phyloP scores from a whole-genome alignment of 257 asterid species.

The Penstemon davidsonii region DNA sequence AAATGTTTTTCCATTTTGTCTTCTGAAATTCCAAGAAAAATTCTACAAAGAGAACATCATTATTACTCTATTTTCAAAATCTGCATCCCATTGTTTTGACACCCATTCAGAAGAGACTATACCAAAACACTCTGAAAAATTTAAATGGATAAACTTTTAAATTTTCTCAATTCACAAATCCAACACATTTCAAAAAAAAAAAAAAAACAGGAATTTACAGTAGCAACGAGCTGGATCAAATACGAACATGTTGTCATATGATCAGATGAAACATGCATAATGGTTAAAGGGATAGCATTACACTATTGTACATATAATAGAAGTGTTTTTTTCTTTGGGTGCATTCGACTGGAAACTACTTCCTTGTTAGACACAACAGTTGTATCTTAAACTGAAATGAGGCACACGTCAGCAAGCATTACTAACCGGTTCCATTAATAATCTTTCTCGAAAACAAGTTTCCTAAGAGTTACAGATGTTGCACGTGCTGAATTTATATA shows the following conservation, averaged over 20 bases:
- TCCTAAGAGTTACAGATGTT: background rate
- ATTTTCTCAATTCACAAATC: background rate
- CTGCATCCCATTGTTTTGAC: background rate
- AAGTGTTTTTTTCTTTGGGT: background rate
- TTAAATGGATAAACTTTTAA: too few species aligned
- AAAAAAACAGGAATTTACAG: background rate
- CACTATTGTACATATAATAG: background rate
- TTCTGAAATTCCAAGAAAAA: background rate
- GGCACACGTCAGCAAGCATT: background rate
- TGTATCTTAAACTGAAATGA: background rate
- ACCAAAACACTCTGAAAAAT: background rate
- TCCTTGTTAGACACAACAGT: background rate
- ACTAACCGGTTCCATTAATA: slow-evolving; percentile 1
- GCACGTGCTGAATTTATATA: background rate
- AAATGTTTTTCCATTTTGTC: background rate
- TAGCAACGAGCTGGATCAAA: background rate
- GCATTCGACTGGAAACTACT: background rate
- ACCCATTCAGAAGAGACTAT: too few species aligned
- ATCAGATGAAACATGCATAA: background rate
- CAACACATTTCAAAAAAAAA: background rate
- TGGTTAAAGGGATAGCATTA: background rate
- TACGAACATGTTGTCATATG: background rate
- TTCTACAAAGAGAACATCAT: background rate
- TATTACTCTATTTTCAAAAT: background rate
- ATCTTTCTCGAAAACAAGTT: slow-evolving; percentile 5